Percentiles rank a stretch among this genome's conserved stretches.
phyloP scores from a whole-genome alignment of 352 stramenopile genomes.

The Globisporangium spinosum region DNA sequence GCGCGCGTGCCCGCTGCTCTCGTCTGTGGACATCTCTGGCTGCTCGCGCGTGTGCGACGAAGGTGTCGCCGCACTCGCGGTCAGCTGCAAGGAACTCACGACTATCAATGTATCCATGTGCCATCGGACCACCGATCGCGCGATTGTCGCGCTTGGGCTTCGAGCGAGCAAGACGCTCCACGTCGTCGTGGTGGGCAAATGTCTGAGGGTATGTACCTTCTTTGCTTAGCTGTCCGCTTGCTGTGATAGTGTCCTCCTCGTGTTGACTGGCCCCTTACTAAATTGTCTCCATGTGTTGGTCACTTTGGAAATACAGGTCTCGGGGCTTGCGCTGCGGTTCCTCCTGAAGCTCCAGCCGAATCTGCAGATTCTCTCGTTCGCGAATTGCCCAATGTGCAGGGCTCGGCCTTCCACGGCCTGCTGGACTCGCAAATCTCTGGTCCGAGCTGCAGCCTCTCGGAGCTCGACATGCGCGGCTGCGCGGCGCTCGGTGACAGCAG shows the following conservation, averaged over 20 bases:
- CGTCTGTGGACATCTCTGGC: conserved; percentile 59
- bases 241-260: background rate
- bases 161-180: conserved; percentile 34
- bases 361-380: conserved; percentile 48
- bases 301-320: conserved; percentile 40
- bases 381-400: conserved; percentile 56
- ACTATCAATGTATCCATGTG: conserved; percentile 79
- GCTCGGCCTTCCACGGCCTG: conserved; percentile 34
- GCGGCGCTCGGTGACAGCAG: conserved; percentile 43
- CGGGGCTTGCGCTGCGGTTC: conserved; percentile 47
- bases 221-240: background rate
- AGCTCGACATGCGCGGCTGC: conserved; percentile 54
- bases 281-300: background rate
- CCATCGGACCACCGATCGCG: conserved; percentile 68
- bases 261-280: background rate
- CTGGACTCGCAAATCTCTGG: conserved; percentile 10
- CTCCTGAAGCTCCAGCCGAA: conserved; percentile 53
- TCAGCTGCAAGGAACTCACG: conserved; percentile 41
- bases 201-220: conserved; percentile 43
- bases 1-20: conserved; percentile 34
- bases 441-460: conserved; percentile 25
- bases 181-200: conserved; percentile 49
- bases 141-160: conserved; percentile 50
- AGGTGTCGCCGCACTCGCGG: conserved; percentile 60
- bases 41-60: conserved; percentile 78